A percentile compares a stretch with the other conserved stretches of the same genome.
phyloP scores from a whole-genome alignment of 106 monocot species.

The Dendrobium officinale region DNA sequence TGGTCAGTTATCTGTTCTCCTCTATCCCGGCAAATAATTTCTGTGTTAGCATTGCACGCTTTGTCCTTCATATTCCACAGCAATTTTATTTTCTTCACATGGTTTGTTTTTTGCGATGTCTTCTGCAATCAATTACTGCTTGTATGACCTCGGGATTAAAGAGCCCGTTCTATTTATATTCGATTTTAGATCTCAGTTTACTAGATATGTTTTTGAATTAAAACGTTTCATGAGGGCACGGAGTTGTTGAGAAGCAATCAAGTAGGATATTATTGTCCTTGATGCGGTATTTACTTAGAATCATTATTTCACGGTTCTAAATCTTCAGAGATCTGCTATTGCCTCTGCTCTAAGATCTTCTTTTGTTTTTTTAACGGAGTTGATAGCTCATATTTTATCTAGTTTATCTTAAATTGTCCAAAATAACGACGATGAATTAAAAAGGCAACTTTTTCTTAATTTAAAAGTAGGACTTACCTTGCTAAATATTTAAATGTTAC shows the following conservation, averaged over 20 bases:
- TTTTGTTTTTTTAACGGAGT: neutral
- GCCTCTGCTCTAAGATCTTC: neutral
- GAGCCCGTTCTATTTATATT: neutral
- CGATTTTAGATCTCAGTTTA: neutral
- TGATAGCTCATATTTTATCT: neutral
- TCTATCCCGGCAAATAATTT: neutral
- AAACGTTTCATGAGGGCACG: neutral
- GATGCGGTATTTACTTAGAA: neutral
- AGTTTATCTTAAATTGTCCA: neutral
- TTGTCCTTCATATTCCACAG: neutral
- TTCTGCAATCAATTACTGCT: neutral
- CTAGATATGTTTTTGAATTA: neutral
- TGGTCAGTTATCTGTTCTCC: conserved; percentile 27
- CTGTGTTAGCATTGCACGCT: neutral
- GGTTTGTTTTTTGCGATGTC: neutral
- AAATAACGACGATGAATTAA: neutral
- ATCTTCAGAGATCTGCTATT: neutral
- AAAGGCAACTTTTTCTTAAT: neutral
- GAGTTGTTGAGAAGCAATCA: neutral
- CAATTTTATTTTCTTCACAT: neutral
- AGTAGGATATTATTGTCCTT: neutral
- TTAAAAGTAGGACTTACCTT: too few species aligned
- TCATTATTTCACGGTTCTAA: neutral
- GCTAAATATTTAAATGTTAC: neutral
- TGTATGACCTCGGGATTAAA: neutral